Evolutionary conservation across 306 rosid species (phyloP).

Genomic region (Cyclanthera cordifolia): DNA sequence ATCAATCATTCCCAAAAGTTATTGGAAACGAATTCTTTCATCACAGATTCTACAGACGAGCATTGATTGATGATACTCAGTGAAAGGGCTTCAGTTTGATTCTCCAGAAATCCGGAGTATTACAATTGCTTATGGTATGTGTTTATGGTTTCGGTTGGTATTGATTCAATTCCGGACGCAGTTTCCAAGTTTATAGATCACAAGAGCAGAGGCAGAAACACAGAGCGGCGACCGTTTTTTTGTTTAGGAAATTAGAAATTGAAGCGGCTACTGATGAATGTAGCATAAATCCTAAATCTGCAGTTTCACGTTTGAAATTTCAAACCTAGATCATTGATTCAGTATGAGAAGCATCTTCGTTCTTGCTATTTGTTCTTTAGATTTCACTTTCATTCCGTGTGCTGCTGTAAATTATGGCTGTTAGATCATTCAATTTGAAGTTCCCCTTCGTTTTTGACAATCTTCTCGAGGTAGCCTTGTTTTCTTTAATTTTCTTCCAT

Average conservation of each 20-base stretch:
- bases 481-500: not conserved
- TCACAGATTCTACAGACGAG: not conserved
- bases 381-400: not conserved
- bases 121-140: not conserved
- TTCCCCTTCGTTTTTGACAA: not conserved
- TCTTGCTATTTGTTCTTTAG: not conserved
- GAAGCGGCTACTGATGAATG: constrained; percentile 9
- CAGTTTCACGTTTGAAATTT: not conserved
- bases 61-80: not conserved
- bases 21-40: constrained; percentile 1
- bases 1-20: constrained; percentile 1
- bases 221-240: not conserved
- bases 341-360: not conserved
- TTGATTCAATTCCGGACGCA: not conserved
- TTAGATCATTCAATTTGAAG: constrained; percentile 11
- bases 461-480: not conserved
- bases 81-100: not conserved
- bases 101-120: not conserved
- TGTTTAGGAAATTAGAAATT: not conserved
- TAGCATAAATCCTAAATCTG: not conserved
- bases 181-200: not conserved
- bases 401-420: not conserved
- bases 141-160: not conserved
- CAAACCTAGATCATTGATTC: constrained; percentile 2
- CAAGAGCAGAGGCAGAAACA: no score